These are phyloP conservation scores for Pythium angustatum DNA, from an alignment of 352 stramenopile species.

Conservation along the genomic window DNA sequence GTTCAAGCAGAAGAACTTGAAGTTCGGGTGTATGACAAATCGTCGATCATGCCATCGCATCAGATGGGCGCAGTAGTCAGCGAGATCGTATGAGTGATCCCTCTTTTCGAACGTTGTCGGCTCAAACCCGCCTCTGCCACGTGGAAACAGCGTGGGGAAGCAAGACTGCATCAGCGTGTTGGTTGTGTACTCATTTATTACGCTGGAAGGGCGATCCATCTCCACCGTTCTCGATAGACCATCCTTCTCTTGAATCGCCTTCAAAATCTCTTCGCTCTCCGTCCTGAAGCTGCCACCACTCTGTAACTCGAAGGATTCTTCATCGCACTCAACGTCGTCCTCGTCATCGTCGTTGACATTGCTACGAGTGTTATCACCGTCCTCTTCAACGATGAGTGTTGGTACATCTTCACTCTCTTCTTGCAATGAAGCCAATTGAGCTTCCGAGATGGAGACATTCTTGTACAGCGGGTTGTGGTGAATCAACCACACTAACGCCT, in stretches of 20 bases:
- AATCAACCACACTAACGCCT: constrained; percentile 1
- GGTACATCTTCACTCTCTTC: neutral
- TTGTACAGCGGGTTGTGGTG: constrained; percentile 8
- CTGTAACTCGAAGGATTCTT: neutral
- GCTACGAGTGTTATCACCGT: neutral
- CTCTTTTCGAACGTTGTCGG: constrained; percentile 1
- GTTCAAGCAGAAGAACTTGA: constrained; percentile 35
- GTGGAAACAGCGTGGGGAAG: constrained; percentile 30
- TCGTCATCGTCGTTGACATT: neutral
- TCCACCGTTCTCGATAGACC: neutral
- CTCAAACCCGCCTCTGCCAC: constrained; percentile 20
- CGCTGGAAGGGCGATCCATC: neutral
- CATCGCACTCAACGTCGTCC: neutral
- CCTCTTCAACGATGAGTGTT: neutral
- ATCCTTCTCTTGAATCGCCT: neutral
- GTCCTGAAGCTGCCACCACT: neutral
- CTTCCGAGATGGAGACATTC: neutral
- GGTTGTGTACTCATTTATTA: constrained; percentile 27
- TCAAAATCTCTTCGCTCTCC: neutral
- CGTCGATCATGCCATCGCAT: constrained; percentile 28
- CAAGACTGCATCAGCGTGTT: constrained; percentile 26
- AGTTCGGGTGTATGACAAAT: constrained; percentile 23
- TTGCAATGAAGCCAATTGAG: neutral
- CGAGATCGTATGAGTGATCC: constrained; percentile 17
- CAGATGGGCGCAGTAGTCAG: constrained; percentile 25